Base-by-base conservation (phyloP, 345 rosid species). In the Ricinus communis region DNA sequence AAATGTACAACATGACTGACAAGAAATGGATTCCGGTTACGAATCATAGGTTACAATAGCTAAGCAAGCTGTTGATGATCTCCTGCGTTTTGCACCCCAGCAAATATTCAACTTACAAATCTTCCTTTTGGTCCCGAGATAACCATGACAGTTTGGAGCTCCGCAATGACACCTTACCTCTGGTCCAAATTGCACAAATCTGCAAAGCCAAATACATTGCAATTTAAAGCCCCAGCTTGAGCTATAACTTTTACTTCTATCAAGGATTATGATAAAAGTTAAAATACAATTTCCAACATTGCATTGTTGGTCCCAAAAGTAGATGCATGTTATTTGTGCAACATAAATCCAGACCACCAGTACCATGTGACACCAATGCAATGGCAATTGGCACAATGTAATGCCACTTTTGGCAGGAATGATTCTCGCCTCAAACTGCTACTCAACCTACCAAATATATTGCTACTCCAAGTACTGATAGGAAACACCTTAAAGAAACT, bases 51-150 rank as follows among this genome's bases (percentile, higher is more conserved):
- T 55, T 38, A 86, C 38, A 28, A 78, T 47, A 28, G 89, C 77
- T 15, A 80, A 63, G 74, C 83, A 69, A 33, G 82, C 66, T 25
- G 82, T 66, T 8, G 89, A 62, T n/a, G 90, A 76, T 80, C 98
- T 86, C 85, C 85, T 78, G 40, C 96, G 97, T 83, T 93, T 93
- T 8, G 90, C 84, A 71, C 97, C 98, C 98, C 98, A 94, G 81
- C 87, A 76, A 9, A 84, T 69, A 64, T 82, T 84, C 60, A 85
- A 53, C 69, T 72, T 86, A 47, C 75, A 66, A 16, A 88, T 78
- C 83, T 91, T 93, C 72, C 67, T 87, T 80, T 85, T 90, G 69
- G 83, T 83, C 59, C 97, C 97, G 5, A 93, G 93, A 75, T 75
- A 86, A 27, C 96, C 97, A 52, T 91, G 96, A 74, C 96, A 93